These are phyloP conservation scores for Pichia thaimueangensis DNA, from an alignment of 805 yeast genomes.

Conservation along the genomic window DNA sequence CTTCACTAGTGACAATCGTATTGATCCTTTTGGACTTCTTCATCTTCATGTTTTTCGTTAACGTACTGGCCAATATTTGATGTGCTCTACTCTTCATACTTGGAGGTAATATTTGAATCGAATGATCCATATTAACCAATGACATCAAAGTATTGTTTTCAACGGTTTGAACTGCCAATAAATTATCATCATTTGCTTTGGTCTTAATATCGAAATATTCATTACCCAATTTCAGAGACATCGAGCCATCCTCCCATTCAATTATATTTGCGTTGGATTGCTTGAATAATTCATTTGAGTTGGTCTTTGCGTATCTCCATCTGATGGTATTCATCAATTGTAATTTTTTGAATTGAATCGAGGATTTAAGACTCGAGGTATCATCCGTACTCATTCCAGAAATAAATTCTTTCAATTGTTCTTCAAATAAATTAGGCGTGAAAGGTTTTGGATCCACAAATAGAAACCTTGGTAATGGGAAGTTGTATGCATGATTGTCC, in stretches of 20 bases:
- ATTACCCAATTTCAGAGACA: slow-evolving; percentile 78
- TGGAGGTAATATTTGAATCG: slow-evolving; percentile 78
- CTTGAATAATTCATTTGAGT: slow-evolving; percentile 64
- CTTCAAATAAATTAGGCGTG: slow-evolving; percentile 51
- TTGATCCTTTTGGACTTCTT: slow-evolving; percentile 42
- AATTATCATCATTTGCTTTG: slow-evolving; percentile 61
- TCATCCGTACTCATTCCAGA: slow-evolving; percentile 20
- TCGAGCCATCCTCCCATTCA: slow-evolving; percentile 91
- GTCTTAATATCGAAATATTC: slow-evolving; percentile 78
- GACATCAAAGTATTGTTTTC: slow-evolving; percentile 66
- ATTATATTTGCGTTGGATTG: slow-evolving; percentile 87
- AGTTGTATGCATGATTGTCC: slow-evolving; percentile 30
- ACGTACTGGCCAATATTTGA: slow-evolving; percentile 66
- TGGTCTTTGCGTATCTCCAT: slow-evolving; percentile 84
- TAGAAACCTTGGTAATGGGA: slow-evolving; percentile 77
- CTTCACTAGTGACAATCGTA: slow-evolving; percentile 47
- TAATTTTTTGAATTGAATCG: slow-evolving; percentile 28
- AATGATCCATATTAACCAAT: slow-evolving; percentile 55
- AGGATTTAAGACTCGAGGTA: slow-evolving; percentile 39
- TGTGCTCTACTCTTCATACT: slow-evolving; percentile 86
- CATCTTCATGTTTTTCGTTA: slow-evolving; percentile 41
- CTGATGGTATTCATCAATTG: slow-evolving; percentile 62
- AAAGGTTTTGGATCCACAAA: slow-evolving; percentile 82
- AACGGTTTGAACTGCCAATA: slow-evolving; percentile 64
- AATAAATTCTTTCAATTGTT: slow-evolving; percentile 44